Percentiles rank a stretch among this genome's conserved stretches.
Conservation (phyloP, 1,284 basidiomycete genomes). For the Ganoderma boninense region DNA sequence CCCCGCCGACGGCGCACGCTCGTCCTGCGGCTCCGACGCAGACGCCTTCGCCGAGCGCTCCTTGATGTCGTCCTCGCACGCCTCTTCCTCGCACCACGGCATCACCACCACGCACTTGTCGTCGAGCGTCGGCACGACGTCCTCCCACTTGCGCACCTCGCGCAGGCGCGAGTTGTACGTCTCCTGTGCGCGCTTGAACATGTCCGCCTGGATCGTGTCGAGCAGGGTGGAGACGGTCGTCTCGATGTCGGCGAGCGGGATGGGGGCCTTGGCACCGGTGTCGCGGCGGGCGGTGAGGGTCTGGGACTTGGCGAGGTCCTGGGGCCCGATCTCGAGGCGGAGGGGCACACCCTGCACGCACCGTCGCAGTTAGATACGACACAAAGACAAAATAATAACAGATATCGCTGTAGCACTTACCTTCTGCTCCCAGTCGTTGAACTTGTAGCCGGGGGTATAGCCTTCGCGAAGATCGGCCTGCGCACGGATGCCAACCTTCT, state of each 20-base stretch:
- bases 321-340: conserved; percentile 96
- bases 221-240: conserved; percentile 73
- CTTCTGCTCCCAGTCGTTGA: conserved; percentile 99
- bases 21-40: conserved; percentile 90
- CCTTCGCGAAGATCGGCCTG: conserved; percentile 94
- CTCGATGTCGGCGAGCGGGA: conserved; percentile 73
- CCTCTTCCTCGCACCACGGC: conserved; percentile 96
- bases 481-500: conserved; percentile 81
- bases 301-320: conserved; percentile 88
- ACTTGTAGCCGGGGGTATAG: conserved; percentile 99
- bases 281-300: conserved; percentile 91
- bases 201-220: conserved; percentile 88
- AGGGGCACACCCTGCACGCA: conserved; percentile 88
- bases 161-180: conserved; percentile 81
- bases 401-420: conserved; percentile 46
- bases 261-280: conserved; percentile 81
- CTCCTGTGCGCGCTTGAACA: conserved; percentile 85
- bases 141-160: conserved; percentile 87
- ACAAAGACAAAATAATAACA: neutral
- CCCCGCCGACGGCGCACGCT: conserved; percentile 96
- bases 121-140: conserved; percentile 92
- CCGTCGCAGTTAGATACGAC: conserved; percentile 11
- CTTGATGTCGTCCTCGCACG: conserved; percentile 99
- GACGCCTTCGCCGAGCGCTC: conserved; percentile 88
- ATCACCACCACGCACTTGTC: conserved; percentile 89